Base-by-base conservation (phyloP, 2,329 filamentous ascomycete genomes). In the Colletotrichum eremochloae region DNA sequence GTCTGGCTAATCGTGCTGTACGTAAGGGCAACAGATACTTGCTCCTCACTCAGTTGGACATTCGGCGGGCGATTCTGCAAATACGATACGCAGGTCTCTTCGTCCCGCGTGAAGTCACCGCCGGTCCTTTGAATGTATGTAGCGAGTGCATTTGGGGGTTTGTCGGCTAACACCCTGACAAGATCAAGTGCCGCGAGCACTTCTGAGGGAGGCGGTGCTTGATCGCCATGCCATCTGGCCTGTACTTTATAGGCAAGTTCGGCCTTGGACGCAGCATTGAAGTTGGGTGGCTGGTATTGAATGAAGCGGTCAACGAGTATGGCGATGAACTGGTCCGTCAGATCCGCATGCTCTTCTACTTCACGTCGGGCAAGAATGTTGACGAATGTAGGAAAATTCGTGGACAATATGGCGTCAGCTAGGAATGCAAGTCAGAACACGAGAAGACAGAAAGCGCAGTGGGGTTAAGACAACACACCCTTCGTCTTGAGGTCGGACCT, bases 361-460 rank as follows among this genome's bases (percentile, higher is more conserved):
- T 88, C 87, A 18, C 91, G 86, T 58, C 88, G 89, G 44, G 93
- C 91, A 67, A 98, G 86, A 75, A 92, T 91, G 78, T 94, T 90
- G 63, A 97, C 85, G 80, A 98, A 96, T 33, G 91, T 90, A 64
- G 90, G 86, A 76, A 94, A 93, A 76, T 94, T 95, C 75, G 92
- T 92, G 15, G 93, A 93, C 38, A 98, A 86, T 71, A 98, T 95
- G n/a, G 93, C 93, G 81, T 97, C 95, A 76, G 95, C 96, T 98
- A 75, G 24, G 14, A 46, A 40, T 71, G 65, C 60, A 68, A 71
- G 70, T 88, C 81, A 76, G 90, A 87, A 75, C 87, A 75, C 87
- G 87, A 66, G 83, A 82, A 50, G 62, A 67, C 70, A 42, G 65
- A 66, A 71, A 46, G 40, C 38, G 38, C 55, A 33, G 58, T 36